Evolutionary conservation across 116 monocot genomes (phyloP).

Genomic region (Trichopus zeylanicus): DNA sequence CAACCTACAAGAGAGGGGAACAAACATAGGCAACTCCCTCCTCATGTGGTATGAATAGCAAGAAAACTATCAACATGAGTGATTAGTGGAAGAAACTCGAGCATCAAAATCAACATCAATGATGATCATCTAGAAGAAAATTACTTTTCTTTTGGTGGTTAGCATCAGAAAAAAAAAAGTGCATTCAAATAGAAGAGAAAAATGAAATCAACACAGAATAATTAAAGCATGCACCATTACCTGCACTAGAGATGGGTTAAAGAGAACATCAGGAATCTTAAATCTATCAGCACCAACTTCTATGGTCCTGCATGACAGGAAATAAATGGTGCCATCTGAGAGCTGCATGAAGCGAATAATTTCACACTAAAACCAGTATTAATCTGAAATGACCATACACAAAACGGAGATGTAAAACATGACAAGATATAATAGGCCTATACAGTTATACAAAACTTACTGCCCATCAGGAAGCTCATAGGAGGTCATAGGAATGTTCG

Average conservation of each 20-base stretch:
- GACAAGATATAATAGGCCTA: no score
- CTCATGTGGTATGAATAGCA: no score
- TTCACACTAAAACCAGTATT: background rate
- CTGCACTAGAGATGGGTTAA: slow-evolving; percentile 88
- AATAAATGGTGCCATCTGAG: background rate
- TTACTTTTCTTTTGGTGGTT: no score
- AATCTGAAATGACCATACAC: background rate
- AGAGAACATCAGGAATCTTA: slow-evolving; percentile 93
- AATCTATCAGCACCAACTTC: slow-evolving; percentile 98
- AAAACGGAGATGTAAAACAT: no score
- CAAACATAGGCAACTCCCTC: no score
- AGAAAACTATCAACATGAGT: no score
- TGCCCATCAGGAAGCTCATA: slow-evolving; percentile 99
- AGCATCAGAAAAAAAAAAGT: no score
- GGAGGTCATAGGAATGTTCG: slow-evolving; percentile 91
- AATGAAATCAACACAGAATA: background rate
- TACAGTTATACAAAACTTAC: slow-evolving; percentile 36
- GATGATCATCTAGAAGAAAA: background rate
- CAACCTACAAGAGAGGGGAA: no score
- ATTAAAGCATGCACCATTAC: slow-evolving; percentile 17
- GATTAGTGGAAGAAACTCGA: background rate
- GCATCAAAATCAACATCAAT: background rate
- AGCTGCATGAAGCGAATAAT: background rate
- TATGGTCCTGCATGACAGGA: slow-evolving; percentile 62
- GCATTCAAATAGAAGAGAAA: no score